phyloP scores from a whole-genome alignment of 2,329 filamentous ascomycete genomes.

The Trichoderma koningii region DNA sequence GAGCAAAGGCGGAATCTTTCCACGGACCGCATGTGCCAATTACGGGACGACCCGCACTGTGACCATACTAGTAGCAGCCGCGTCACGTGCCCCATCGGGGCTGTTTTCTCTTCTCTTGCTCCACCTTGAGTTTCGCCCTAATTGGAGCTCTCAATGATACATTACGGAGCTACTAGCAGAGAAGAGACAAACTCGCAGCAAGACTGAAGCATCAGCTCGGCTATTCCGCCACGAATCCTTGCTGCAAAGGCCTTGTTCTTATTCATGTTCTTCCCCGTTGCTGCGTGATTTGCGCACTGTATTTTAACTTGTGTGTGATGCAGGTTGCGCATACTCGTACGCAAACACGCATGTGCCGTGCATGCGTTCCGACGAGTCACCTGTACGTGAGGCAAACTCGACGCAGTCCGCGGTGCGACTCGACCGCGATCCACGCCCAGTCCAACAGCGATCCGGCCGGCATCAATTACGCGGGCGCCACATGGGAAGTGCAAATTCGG shows the following conservation, averaged over 20 bases:
- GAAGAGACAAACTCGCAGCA: neutral
- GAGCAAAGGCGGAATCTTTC: too few species aligned
- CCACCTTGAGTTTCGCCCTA: neutral
- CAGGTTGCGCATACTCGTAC: neutral
- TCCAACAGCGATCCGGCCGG: too few species aligned
- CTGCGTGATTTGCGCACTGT: constrained; percentile 3
- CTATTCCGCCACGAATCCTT: constrained; percentile 4
- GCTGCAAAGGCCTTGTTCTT: neutral
- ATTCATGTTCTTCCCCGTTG: neutral
- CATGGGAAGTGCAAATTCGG: too few species aligned
- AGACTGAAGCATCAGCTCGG: neutral
- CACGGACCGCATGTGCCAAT: too few species aligned
- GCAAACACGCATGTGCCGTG: too few species aligned
- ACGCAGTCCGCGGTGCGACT: too few species aligned
- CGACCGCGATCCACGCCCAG: too few species aligned
- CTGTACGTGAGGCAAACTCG: neutral
- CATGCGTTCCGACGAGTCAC: neutral
- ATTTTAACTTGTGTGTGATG: too few species aligned
- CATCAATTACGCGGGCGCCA: too few species aligned
- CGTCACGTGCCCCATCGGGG: neutral
- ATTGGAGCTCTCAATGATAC: neutral
- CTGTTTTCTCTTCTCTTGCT: neutral
- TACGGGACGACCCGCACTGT: too few species aligned
- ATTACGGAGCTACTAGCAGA: neutral
- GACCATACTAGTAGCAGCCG: too few species aligned